A percentile compares a stretch with the other conserved stretches of the same genome.
phyloP scores from a whole-genome alignment of 768 basidiomycete genomes.

The Amanita phalloides region DNA sequence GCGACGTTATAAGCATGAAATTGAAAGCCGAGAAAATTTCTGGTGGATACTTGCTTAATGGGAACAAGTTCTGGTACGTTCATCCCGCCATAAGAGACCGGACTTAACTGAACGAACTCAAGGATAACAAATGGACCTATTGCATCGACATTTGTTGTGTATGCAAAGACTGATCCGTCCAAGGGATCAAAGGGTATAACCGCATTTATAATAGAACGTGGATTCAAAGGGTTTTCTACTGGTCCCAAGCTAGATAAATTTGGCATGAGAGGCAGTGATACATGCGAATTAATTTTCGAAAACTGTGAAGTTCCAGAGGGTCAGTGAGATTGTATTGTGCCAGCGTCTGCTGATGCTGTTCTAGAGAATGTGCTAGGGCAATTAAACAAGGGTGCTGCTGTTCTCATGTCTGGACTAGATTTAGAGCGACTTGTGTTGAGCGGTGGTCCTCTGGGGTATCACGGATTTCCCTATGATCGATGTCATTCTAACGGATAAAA shows the following conservation, averaged over 20 bases:
- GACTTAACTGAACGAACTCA: slow-evolving; percentile 2
- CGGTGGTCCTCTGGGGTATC: slow-evolving; percentile 84
- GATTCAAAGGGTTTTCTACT: slow-evolving; percentile 76
- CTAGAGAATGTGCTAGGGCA: slow-evolving; percentile 78
- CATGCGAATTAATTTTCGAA: slow-evolving; percentile 88
- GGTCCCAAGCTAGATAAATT: slow-evolving; percentile 91
- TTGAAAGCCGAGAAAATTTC: slow-evolving; percentile 69
- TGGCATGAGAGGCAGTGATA: slow-evolving; percentile 94
- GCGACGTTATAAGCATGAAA: slow-evolving; percentile 93
- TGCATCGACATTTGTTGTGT: slow-evolving; percentile 86
- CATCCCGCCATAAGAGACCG: neutral
- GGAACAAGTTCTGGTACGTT: slow-evolving; percentile 85
- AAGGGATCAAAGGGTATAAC: slow-evolving; percentile 85
- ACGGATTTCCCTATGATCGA: slow-evolving; percentile 6
- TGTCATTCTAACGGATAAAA: slow-evolving; percentile 15
- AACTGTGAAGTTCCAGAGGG: slow-evolving; percentile 85
- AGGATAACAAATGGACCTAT: slow-evolving; percentile 95
- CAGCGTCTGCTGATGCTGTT: slow-evolving; percentile 6
- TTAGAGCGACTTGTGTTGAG: slow-evolving; percentile 86
- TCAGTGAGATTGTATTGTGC: slow-evolving; percentile 18
- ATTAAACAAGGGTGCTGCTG: slow-evolving; percentile 69
- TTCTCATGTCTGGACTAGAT: slow-evolving; percentile 93
- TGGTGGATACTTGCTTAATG: slow-evolving; percentile 74
- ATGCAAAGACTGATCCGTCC: slow-evolving; percentile 77
- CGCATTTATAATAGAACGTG: slow-evolving; percentile 81